Conservation (phyloP, 345 rosid species). For the Eucalyptus regnans region DNA sequence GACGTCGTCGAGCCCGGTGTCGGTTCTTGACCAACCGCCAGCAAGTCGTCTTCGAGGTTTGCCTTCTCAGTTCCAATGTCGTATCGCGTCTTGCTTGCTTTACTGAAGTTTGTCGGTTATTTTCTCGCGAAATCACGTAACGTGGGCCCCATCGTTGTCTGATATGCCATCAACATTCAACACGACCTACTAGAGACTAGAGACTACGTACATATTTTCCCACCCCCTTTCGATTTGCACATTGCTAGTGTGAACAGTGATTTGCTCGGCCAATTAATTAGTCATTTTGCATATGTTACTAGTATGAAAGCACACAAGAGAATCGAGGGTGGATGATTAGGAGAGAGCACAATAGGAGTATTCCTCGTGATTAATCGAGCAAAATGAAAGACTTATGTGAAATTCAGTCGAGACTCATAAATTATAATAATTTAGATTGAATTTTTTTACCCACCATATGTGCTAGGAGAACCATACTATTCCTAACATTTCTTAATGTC, state of each 20-base stretch:
- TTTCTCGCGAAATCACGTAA: neutral
- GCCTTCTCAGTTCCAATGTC: neutral
- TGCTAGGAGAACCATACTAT: neutral
- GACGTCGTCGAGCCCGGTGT: conserved; percentile 36
- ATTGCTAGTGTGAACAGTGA: neutral
- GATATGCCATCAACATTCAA: neutral
- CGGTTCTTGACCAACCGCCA: conserved; percentile 25
- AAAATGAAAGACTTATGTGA: neutral
- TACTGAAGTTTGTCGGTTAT: neutral
- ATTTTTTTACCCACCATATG: neutral
- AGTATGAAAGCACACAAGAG: neutral
- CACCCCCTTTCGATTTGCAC: neutral
- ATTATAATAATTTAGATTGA: neutral
- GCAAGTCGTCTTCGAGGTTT: neutral
- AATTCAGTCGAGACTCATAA: neutral
- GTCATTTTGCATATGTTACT: neutral
- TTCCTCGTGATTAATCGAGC: neutral
- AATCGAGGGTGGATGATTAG: neutral
- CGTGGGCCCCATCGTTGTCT: neutral
- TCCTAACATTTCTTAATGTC: neutral
- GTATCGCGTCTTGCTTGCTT: neutral
- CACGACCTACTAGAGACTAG: neutral
- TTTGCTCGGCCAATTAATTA: neutral
- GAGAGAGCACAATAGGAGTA: neutral
- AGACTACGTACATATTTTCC: neutral